Evolutionary conservation across 140 eudicot genomes (phyloP).

Genomic region (Stevia rebaudiana): DNA sequence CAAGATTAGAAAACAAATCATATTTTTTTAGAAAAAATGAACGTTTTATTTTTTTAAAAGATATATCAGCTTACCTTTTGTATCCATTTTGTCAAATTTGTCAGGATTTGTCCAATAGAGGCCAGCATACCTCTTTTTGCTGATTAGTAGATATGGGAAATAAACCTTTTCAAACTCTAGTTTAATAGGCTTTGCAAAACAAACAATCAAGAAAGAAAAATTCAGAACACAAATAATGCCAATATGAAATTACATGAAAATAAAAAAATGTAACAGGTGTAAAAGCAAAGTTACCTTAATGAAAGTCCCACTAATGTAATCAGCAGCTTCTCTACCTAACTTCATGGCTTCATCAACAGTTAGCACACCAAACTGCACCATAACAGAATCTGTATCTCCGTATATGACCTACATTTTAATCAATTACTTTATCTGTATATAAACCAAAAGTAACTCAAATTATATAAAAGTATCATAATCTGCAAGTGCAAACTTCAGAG

Average conservation of each 20-base stretch:
- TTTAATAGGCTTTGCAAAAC: conserved; percentile 73
- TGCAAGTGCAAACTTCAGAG: not conserved
- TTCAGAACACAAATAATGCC: conserved; percentile 14
- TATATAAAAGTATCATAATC: not conserved
- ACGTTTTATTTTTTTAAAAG: not conserved
- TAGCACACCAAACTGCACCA: conserved; percentile 91
- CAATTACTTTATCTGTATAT: conserved; percentile 11
- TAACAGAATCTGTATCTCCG: conserved; percentile 98
- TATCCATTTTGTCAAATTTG: conserved; percentile 95
- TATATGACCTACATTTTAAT: conserved; percentile 66
- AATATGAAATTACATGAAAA: not conserved
- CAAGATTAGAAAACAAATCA: conserved; percentile 7
- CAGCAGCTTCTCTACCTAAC: conserved; percentile 97
- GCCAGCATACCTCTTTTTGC: conserved; percentile 99
- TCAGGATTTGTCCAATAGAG: conserved; percentile 91
- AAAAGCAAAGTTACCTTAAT: conserved; percentile 47
- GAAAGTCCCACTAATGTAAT: conserved; percentile 81
- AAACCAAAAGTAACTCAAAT: not conserved
- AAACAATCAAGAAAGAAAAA: conserved; percentile 10
- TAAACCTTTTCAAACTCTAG: conserved; percentile 97
- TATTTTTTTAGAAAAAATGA: not conserved
- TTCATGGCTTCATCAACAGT: conserved; percentile 90
- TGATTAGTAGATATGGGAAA: conserved; percentile 83
- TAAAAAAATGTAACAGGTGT: not conserved
- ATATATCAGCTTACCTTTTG: conserved; percentile 63